Percentiles rank a stretch among this genome's conserved stretches.
Conservation (phyloP, 208 protist genomes). For the Acanthamoeba sp. region DNA sequence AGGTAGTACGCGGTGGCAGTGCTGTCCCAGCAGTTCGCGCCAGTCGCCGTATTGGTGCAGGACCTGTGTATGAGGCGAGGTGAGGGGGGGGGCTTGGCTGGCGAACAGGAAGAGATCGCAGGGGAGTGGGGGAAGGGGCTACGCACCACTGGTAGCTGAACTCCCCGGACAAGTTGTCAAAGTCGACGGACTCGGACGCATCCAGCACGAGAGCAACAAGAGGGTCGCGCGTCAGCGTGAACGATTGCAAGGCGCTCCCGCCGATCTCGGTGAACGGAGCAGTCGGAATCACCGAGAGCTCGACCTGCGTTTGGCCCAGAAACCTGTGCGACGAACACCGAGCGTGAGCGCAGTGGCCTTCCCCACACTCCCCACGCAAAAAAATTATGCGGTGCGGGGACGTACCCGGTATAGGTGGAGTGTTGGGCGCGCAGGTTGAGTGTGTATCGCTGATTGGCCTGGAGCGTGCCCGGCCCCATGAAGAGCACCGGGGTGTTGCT, state of each 20-base stretch:
- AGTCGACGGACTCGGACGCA: slow-evolving; percentile 41
- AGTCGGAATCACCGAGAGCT: not conserved
- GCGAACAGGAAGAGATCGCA: not conserved
- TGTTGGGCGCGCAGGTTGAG: slow-evolving; percentile 37
- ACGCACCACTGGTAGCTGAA: slow-evolving; percentile 32
- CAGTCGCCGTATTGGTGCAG: not conserved
- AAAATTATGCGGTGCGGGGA: not conserved
- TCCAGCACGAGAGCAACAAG: slow-evolving; percentile 21
- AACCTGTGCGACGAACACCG: not conserved
- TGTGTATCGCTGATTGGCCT: not conserved
- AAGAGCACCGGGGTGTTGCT: slow-evolving; percentile 32
- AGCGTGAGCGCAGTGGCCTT: too few relatives aligned
- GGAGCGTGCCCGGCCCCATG: slow-evolving; percentile 13
- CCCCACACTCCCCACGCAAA: too few relatives aligned
- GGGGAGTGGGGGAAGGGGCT: not conserved
- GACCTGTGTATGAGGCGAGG: not conserved
- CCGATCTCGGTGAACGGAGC: slow-evolving; percentile 35
- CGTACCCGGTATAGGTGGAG: not conserved
- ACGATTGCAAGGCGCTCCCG: not conserved
- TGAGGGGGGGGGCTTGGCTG: not conserved
- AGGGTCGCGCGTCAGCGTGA: not conserved
- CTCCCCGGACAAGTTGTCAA: not conserved
- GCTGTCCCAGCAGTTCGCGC: slow-evolving; percentile 12
- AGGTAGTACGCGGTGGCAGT: not conserved
- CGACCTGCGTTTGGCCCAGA: slow-evolving; percentile 5